These are phyloP conservation scores for Sindora glabra DNA, from an alignment of 306 rosid genomes.

Conservation along the genomic window DNA sequence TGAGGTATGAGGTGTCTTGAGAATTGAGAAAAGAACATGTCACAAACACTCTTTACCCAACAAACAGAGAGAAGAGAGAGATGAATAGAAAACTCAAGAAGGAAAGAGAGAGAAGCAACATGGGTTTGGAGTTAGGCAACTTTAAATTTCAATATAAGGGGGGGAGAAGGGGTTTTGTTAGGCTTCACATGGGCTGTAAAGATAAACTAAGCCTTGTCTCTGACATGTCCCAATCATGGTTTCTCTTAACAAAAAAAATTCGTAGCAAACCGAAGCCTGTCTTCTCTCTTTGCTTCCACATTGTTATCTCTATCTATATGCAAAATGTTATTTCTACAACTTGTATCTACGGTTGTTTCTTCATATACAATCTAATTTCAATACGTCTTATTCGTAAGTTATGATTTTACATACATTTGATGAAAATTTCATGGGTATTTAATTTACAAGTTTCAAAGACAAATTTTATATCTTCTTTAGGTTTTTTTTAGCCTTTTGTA, in stretches of 20 bases:
- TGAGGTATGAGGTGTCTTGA: constrained; percentile 57
- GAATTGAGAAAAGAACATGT: constrained; percentile 65
- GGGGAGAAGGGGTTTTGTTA: constrained; percentile 21
- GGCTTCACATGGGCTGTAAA: constrained; percentile 57
- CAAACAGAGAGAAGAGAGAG: constrained; percentile 16
- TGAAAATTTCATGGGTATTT: no score
- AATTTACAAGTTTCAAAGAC: no score
- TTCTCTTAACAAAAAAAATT: constrained; percentile 46
- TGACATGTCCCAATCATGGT: constrained; percentile 76
- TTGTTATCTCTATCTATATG: no score
- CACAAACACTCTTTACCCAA: constrained; percentile 22
- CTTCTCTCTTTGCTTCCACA: constrained; percentile 32
- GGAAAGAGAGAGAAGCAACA: constrained; percentile 22
- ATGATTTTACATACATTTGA: no score
- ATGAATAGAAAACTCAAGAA: constrained; percentile 21
- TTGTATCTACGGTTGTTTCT: no score
- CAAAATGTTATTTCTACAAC: no score
- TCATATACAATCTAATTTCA: no score
- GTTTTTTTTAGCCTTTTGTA: no score
- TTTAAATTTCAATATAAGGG: constrained; percentile 40
- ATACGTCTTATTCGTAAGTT: no score
- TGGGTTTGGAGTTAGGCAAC: constrained; percentile 24
- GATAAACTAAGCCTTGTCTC: constrained; percentile 29
- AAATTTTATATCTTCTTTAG: no score
- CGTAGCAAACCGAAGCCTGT: constrained; percentile 48